These are phyloP conservation scores for Solidago caesia DNA, from an alignment of 129 eudicot species.

Conservation along the genomic window DNA sequence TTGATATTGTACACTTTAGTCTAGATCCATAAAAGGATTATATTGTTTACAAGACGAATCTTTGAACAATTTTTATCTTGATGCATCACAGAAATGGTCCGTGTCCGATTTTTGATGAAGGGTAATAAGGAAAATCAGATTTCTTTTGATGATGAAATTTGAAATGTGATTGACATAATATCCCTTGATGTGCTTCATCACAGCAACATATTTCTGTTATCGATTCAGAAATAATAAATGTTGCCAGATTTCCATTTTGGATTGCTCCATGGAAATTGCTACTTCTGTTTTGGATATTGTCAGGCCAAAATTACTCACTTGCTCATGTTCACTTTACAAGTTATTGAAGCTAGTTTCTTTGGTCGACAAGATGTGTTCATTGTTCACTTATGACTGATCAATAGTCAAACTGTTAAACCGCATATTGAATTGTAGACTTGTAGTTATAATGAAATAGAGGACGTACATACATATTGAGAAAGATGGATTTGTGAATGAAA, in stretches of 20 bases:
- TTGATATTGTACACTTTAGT: neutral
- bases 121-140: neutral
- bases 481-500: neutral
- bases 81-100: neutral
- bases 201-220: neutral
- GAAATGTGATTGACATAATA: neutral
- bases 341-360: no score
- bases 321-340: neutral
- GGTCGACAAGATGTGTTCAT: no score
- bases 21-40: neutral
- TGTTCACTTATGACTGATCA: no score
- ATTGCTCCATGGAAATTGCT: neutral
- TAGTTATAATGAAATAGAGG: neutral
- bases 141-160: no score
- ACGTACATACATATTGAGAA: neutral
- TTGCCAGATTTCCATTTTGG: neutral
- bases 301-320: neutral
- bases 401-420: neutral
- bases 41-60: neutral
- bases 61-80: neutral
- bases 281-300: neutral
- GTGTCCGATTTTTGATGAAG: no score
- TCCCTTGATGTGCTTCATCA: neutral
- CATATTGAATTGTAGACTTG: neutral
- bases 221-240: neutral